phyloP scores from a whole-genome alignment of 2,329 filamentous ascomycete genomes.

The Paraphoma sp. region DNA sequence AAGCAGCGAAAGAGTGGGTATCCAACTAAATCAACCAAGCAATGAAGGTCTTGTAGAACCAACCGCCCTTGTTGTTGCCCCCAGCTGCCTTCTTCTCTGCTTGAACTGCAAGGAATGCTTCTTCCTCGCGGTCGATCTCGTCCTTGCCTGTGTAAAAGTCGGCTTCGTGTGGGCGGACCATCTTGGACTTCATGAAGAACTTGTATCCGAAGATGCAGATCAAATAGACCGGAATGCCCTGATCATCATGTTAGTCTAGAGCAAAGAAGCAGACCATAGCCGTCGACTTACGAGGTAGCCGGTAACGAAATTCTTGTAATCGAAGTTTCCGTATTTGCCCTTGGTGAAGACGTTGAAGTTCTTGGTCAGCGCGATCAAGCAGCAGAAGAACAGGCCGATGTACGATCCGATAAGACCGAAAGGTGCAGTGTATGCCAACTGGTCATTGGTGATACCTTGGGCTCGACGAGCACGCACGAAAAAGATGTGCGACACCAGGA shows the following conservation, averaged over 20 bases:
- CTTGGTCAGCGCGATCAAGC: slow-evolving; percentile 79
- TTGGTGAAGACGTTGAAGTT: slow-evolving; percentile 76
- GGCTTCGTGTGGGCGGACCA: slow-evolving; percentile 62
- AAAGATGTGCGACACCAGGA: slow-evolving; percentile 57
- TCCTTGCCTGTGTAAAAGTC: slow-evolving; percentile 79
- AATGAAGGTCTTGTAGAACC: slow-evolving; percentile 66
- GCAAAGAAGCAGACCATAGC: not conserved
- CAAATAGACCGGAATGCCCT: slow-evolving; percentile 76
- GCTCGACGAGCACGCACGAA: slow-evolving; percentile 55
- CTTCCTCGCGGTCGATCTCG: slow-evolving; percentile 74
- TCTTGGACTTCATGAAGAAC: slow-evolving; percentile 33
- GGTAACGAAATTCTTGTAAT: slow-evolving; percentile 79
- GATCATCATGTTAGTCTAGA: slow-evolving; percentile 69
- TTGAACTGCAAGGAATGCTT: slow-evolving; percentile 68
- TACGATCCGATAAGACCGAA: slow-evolving; percentile 75
- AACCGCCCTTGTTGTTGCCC: slow-evolving; percentile 44
- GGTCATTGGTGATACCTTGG: slow-evolving; percentile 53
- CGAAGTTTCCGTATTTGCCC: slow-evolving; percentile 61
- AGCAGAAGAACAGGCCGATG: slow-evolving; percentile 72
- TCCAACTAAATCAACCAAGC: slow-evolving; percentile 65
- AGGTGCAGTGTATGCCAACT: slow-evolving; percentile 68
- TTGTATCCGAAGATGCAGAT: slow-evolving; percentile 66
- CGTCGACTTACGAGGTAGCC: slow-evolving; percentile 61
- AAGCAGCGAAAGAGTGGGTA: not conserved
- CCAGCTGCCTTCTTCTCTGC: slow-evolving; percentile 49